Evolutionary conservation across 2,329 filamentous ascomycete genomes (phyloP), one percentile per base, ranked within the genome.

Genomic region (Epichloe coenophiala): DNA sequence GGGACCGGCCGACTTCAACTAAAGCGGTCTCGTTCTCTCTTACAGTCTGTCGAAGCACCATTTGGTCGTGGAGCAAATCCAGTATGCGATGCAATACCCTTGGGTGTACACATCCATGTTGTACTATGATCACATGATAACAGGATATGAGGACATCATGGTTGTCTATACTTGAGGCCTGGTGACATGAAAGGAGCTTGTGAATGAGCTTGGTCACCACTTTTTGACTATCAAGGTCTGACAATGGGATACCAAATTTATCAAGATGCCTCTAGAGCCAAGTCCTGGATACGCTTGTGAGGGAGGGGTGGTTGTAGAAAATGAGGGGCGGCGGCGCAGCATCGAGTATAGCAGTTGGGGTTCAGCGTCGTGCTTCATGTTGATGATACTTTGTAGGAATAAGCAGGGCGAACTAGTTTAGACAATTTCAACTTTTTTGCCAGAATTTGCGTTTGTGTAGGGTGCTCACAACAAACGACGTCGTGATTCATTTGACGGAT

Each of bases 1-100:
- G 54, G 77, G 76, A 4, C 70, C 69, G 3, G 75, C 73, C 6
- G 64, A 69, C 45, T 81, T 80, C 59, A 68, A 79, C 62, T 78
- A 68, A 53, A 39, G 13, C 1, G 5, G 33, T n/a, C 36, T 38
- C 15, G 12, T n/a, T 38, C 12, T 38, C 36, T 38, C 36, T 38
- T n/a, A 15, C 36, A 38, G 15, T n/a, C 12, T 38, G 36, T 38
- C 15, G 36, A 13, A 38, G 0, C 12, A 3, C 36, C 36, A 13
- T n/a, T 38, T 38, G 12, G 36, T 8, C 7, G 13, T 38, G 12
- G 36, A n/a, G 27, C 13, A n/a, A 5, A n/a, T n/a, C 5, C 36
- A 38, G 15, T 38, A 5, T 38, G 15, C 36, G 13, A 45, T 19
- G n/a, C 42, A 33, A 35, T 19, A 31, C 31, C 31, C 4, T 9